phyloP scores from a whole-genome alignment of 2,329 filamentous ascomycete species.

The Onygena corvina region DNA sequence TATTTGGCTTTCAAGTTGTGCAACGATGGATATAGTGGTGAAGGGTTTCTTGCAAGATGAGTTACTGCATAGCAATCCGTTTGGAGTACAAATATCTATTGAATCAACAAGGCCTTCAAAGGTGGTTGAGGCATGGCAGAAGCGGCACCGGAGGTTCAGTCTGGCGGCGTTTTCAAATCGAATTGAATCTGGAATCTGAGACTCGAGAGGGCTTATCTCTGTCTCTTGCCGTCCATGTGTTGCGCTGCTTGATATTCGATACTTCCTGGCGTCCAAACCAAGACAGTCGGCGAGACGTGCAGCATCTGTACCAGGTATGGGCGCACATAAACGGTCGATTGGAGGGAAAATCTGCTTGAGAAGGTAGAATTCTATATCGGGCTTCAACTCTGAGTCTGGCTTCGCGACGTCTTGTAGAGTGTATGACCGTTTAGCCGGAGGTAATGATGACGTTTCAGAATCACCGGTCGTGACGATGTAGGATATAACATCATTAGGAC shows the following conservation, averaged over 20 bases:
- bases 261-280: conserved; percentile 80
- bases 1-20: conserved; percentile 77
- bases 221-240: conserved; percentile 43
- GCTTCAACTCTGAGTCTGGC: conserved; percentile 58
- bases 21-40: conserved; percentile 60
- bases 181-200: conserved; percentile 80
- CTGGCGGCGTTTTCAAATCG: conserved; percentile 74
- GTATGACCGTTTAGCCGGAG: conserved; percentile 75
- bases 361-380: conserved; percentile 95
- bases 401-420: conserved; percentile 76
- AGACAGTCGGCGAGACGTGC: conserved; percentile 84
- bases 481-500: conserved; percentile 89
- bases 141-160: conserved; percentile 65
- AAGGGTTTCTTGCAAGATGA: conserved; percentile 52
- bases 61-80: conserved; percentile 61
- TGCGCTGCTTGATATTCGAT: conserved; percentile 55
- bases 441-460: conserved; percentile 49
- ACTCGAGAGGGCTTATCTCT: conserved; percentile 83
- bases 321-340: conserved; percentile 92
- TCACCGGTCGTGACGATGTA: conserved; percentile 73
- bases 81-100: conserved; percentile 51
- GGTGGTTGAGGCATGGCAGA: conserved; percentile 57
- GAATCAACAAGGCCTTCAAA: conserved; percentile 64
- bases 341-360: conserved; percentile 97
- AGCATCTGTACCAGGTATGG: conserved; percentile 84